Conservation (phyloP, 805 yeast species). For the Ogataea chonburiensis region DNA sequence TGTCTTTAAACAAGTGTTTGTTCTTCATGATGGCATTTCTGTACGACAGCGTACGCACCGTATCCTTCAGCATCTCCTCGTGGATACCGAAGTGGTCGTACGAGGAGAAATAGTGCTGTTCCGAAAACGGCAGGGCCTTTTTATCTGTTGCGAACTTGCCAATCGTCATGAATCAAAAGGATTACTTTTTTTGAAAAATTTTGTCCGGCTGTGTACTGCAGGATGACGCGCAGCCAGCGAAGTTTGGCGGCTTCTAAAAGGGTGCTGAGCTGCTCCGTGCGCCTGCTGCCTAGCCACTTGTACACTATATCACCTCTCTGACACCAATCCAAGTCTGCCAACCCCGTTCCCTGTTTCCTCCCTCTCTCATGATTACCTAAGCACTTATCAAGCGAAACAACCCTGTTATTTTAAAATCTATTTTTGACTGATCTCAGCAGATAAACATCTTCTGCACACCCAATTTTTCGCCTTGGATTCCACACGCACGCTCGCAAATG, state of each 20-base stretch:
- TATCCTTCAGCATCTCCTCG: conserved; percentile 97
- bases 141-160: conserved; percentile 58
- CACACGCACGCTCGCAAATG: conserved; percentile 2
- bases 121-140: conserved; percentile 60
- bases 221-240: conserved; percentile 2
- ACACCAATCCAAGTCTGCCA: too few species aligned
- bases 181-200: conserved; percentile 8
- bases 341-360: too few species aligned
- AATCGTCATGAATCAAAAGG: conserved; percentile 7
- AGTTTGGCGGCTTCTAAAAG: conserved; percentile 2
- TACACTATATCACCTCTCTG: too few species aligned
- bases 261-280: too few species aligned
- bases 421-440: conserved; percentile 3
- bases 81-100: conserved; percentile 98
- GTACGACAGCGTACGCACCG: conserved; percentile 87
- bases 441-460: not conserved
- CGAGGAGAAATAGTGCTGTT: conserved; percentile 92
- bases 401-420: conserved; percentile 1
- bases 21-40: conserved; percentile 90
- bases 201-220: conserved; percentile 9
- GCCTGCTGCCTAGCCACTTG: too few species aligned
- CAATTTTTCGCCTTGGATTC: not conserved
- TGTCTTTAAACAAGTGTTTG: conserved; percentile 84
- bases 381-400: too few species aligned
- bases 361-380: too few species aligned